Base-by-base conservation (phyloP, 2,329 filamentous ascomycete species). In the Fusarium equiseti region DNA sequence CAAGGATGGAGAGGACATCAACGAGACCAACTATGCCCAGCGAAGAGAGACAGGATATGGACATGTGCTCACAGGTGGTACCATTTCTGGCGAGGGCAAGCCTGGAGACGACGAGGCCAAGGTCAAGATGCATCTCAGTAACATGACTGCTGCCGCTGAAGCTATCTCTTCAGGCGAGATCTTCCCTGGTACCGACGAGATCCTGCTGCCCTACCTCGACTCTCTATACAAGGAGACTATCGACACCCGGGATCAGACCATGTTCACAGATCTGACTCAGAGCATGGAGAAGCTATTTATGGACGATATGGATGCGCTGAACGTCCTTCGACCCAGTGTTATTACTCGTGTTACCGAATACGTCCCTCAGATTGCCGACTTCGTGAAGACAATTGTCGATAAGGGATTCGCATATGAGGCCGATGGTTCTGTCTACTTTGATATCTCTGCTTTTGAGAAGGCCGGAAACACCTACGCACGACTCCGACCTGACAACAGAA, bases 341-440 rank as follows among this genome's bases (percentile, higher is more conserved):
- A 84, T 97, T 27, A 97, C 94, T 1, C 86, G 95, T 60, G 95
- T 98, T n/a, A 97, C 94, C 2, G 94, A 97, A 75, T 98, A 96
- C 74, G 92, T 95, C 6, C 90, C 91, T 1, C 90, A 97, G 76
- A 98, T 98, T 76, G 93, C 92, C 48, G 84, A 87, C 12, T 98
- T 97, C 69, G 93, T 98, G 1, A 88, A 95, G 75, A 89, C 88
- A 70, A 93, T 97, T 60, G 89, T 97, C 24, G 83, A 91, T 54
- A 97, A 97, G 77, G 92, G 92, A 1, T 98, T 95, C 73, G 95
- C 91, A 3, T 98, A 98, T 72, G 86, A 89, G 75, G 82, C 86
- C 1, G 92, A 96, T 73, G 95, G 94, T 1, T 97, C 93, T 0
- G 94, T 98, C 1, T 98, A 98, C 81, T 98, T 98, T 70, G 95